phyloP scores from a whole-genome alignment of 2,329 filamentous ascomycete species.

The Tolypocladium tropicale region DNA sequence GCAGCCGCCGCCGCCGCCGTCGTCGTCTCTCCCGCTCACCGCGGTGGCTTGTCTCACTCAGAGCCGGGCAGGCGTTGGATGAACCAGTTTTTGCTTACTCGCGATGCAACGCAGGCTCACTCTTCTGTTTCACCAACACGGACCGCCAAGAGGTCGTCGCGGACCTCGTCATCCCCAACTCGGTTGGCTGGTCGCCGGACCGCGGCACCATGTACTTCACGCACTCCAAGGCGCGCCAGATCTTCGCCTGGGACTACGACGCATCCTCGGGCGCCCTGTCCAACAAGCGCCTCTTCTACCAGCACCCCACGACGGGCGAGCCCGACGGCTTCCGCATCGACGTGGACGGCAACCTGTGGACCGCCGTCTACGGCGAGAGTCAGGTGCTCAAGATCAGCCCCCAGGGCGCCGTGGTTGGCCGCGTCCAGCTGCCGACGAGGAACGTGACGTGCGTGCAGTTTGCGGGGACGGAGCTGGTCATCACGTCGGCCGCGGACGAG shows the following conservation, averaged over 20 bases:
- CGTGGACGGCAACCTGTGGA: constrained; percentile 78
- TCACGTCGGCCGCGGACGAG: constrained; percentile 66
- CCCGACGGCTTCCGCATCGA: constrained; percentile 85
- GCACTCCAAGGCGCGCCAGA: constrained; percentile 60
- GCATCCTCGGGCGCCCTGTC: constrained; percentile 50
- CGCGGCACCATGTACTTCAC: constrained; percentile 72
- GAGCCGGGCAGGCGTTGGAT: not conserved
- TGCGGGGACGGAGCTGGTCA: constrained; percentile 62
- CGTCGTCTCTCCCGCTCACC: constrained; percentile 4
- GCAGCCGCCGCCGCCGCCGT: too few relatives aligned
- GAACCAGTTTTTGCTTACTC: not conserved
- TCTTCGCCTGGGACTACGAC: constrained; percentile 69
- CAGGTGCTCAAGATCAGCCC: constrained; percentile 66
- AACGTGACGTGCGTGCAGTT: constrained; percentile 78
- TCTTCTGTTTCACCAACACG: constrained; percentile 62
- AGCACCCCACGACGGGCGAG: constrained; percentile 52
- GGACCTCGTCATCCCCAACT: constrained; percentile 71
- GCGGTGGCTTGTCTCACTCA: not conserved
- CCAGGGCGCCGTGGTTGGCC: constrained; percentile 59
- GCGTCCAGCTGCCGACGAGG: constrained; percentile 65
- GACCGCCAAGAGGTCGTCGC: constrained; percentile 49
- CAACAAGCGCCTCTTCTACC: constrained; percentile 64
- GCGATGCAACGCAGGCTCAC: constrained; percentile 41
- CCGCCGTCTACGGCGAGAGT: constrained; percentile 70
- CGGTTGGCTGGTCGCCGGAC: constrained; percentile 69